Percentiles rank a stretch among this genome's conserved stretches.
These are phyloP conservation scores for Aspergillus hiratsukae DNA, from an alignment of 2,329 filamentous ascomycete species.

Conservation along the genomic window DNA sequence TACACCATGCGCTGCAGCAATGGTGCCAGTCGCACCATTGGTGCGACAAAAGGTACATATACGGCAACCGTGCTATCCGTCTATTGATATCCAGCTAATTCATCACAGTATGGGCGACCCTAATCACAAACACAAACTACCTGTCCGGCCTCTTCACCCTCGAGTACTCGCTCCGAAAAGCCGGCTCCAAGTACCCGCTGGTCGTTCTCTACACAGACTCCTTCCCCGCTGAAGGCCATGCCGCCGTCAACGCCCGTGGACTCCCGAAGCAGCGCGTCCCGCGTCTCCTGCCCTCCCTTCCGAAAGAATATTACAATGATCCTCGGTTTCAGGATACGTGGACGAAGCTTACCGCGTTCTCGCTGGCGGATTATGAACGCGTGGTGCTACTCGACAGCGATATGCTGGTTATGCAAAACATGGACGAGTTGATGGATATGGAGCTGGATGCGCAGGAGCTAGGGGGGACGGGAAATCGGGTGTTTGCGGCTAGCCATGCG, in stretches of 20 bases:
- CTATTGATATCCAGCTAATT: not conserved
- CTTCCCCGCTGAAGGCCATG: conserved; percentile 64
- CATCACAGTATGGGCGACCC: conserved; percentile 70
- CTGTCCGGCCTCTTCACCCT: conserved; percentile 79
- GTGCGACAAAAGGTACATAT: not conserved
- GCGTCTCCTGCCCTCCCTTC: conserved; percentile 63
- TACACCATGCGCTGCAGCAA: not conserved
- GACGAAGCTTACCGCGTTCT: conserved; percentile 79
- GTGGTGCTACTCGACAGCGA: conserved; percentile 84
- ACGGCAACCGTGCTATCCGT: not conserved
- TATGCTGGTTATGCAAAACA: conserved; percentile 78
- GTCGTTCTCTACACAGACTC: conserved; percentile 77
- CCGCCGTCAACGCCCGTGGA: conserved; percentile 62
- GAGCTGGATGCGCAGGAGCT: conserved; percentile 58
- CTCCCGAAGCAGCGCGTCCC: conserved; percentile 68
- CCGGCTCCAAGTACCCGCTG: conserved; percentile 67
- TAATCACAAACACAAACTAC: conserved; percentile 81
- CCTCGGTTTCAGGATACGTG: conserved; percentile 86
- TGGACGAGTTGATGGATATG: conserved; percentile 90
- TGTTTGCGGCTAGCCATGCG: conserved; percentile 80
- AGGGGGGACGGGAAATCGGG: conserved; percentile 52
- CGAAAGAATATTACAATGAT: conserved; percentile 69
- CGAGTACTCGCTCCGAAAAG: conserved; percentile 66
- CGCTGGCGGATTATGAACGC: conserved; percentile 68
- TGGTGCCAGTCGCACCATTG: not conserved